These are phyloP conservation scores for Rhipidocladum racemiflorum DNA, from an alignment of 176 grass and related monocot genomes.

Conservation along the genomic window DNA sequence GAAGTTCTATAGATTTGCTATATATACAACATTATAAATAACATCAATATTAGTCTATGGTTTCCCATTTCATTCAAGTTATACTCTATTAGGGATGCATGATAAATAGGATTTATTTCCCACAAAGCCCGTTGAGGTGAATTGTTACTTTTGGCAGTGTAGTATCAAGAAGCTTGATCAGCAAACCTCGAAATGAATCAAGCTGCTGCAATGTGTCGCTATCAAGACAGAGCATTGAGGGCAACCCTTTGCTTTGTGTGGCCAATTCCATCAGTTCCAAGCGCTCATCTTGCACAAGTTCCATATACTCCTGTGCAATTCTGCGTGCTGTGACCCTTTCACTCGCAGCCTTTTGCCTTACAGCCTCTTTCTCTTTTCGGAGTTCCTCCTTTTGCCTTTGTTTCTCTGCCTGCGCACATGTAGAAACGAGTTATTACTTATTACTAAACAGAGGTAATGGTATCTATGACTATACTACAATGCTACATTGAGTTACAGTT, in stretches of 20 bases:
- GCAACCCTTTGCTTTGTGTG: slow-evolving; percentile 74
- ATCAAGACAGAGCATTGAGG: slow-evolving; percentile 81
- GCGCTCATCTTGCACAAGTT: slow-evolving; percentile 89
- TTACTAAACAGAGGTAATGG: not conserved
- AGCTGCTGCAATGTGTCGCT: slow-evolving; percentile 82
- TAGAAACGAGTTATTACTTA: slow-evolving; percentile 9
- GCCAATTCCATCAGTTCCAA: slow-evolving; percentile 98
- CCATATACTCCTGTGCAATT: slow-evolving; percentile 91
- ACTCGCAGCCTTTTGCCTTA: slow-evolving; percentile 75
- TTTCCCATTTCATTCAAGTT: not conserved
- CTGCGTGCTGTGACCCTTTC: slow-evolving; percentile 95
- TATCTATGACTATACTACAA: slow-evolving; percentile 21
- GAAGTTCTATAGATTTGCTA: not conserved
- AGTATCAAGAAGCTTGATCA: not conserved
- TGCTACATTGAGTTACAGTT: slow-evolving; percentile 8
- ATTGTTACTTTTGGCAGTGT: not conserved
- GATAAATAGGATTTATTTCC: slow-evolving; percentile 15
- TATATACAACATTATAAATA: not conserved
- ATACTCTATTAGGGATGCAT: not conserved
- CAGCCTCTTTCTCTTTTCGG: slow-evolving; percentile 82
- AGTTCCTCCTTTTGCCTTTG: slow-evolving; percentile 92
- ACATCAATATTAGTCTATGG: not conserved
- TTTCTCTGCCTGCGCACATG: slow-evolving; percentile 71
- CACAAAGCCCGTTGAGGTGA: slow-evolving; percentile 12
- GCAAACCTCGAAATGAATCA: slow-evolving; percentile 81